Base-by-base conservation (phyloP, 2,329 filamentous ascomycete genomes). In the Colletotrichum limetticola region DNA sequence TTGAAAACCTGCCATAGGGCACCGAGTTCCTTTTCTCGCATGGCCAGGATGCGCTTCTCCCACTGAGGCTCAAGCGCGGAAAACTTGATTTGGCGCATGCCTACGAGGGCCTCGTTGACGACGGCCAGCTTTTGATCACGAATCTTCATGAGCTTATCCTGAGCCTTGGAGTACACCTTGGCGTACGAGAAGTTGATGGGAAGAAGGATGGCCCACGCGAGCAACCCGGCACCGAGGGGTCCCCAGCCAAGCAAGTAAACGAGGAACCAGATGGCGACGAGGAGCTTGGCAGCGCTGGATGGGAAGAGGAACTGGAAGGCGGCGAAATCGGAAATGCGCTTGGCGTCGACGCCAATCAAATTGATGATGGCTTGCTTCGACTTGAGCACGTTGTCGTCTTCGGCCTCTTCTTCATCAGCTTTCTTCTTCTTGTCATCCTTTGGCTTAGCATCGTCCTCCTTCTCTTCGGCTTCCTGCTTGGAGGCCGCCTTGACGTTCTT, bases 61-160 rank as follows among this genome's bases (percentile, higher is more conserved):
- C 94, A 96, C 76, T 93, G 90, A 24, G 85, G 83, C 80, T 96
- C 94, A 2, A 95, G 82, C 1, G 94, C 94, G 0, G 93, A 93
- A 76, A 96, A 95, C 78, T 97, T 97, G 83, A 97, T 94, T 80
- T 97, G 94, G 1, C 93, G 90, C 75, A 96, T 95, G 8, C 94
- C 94, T 76, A 93, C 89, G 1, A 97, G 83, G 0, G 92, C 93
- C 80, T 97, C 94, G 1, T 93, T 93, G 35, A 97, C 88, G 16
- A 95, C 88, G 0, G 89, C 91, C 82, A 95, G 87, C 81, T 95
- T 96, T 67, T 90, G 86, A 79, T 96, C 94, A 57, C 94, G 87
- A 32, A 91, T 86, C 78, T 93, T 93, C 93, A 95, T 95, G 62
- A 96, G 81, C 62, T 86, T 84, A 68, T 93, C 91, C 77, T 95